Percentiles rank a stretch among this genome's conserved stretches.
Evolutionary conservation across 805 yeast genomes (phyloP).

Genomic region (Ogataea dorogensis): DNA sequence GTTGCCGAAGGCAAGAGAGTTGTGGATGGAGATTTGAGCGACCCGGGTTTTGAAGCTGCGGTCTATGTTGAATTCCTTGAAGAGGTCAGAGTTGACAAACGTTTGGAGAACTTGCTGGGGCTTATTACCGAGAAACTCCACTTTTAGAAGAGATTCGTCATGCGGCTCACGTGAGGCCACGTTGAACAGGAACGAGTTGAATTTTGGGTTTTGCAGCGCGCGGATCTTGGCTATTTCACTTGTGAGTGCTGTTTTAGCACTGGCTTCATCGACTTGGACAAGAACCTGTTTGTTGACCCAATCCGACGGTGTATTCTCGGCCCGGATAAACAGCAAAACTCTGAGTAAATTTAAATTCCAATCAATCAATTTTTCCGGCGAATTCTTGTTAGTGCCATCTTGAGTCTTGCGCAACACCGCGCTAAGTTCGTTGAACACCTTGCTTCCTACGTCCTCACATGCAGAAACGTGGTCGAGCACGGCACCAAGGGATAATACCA

Average conservation of each 20-base stretch:
- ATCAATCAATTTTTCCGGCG: constrained; percentile 42
- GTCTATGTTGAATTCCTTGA: constrained; percentile 49
- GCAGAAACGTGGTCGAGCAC: constrained; percentile 21
- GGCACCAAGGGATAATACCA: constrained; percentile 14
- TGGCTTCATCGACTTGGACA: constrained; percentile 16
- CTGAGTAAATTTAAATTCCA: constrained; percentile 54
- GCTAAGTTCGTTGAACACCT: constrained; percentile 28
- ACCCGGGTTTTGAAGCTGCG: constrained; percentile 43
- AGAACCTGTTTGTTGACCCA: constrained; percentile 17
- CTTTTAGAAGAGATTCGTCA: constrained; percentile 5
- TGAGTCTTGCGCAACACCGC: constrained; percentile 14
- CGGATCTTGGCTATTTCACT: constrained; percentile 26
- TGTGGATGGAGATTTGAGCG: constrained; percentile 49
- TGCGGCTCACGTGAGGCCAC: constrained; percentile 9
- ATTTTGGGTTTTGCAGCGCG: constrained; percentile 12
- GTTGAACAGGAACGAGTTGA: constrained; percentile 16
- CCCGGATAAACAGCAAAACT: constrained; percentile 42
- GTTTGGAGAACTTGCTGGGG: constrained; percentile 34
- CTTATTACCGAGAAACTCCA: constrained; percentile 12
- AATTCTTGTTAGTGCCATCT: constrained; percentile 19
- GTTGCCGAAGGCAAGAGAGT: constrained; percentile 41
- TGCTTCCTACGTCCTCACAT: constrained; percentile 24
- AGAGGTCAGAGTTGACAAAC: constrained; percentile 42
- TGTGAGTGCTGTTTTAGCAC: constrained; percentile 17
- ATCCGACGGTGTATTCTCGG: constrained; percentile 8